Conservation (phyloP, 306 rosid genomes). For the Heteromeles arbutifolia region DNA sequence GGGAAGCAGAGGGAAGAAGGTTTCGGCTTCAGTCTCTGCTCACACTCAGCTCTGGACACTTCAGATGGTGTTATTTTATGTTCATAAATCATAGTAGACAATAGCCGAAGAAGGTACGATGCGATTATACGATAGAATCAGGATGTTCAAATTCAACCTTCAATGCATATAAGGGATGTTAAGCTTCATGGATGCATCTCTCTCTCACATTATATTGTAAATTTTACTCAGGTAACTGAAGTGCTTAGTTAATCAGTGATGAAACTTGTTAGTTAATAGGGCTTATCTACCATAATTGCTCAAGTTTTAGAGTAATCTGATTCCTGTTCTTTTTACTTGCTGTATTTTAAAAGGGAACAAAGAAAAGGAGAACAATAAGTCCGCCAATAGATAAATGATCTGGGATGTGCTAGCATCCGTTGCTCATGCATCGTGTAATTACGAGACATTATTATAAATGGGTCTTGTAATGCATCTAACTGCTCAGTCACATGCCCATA, state of each 20-base stretch:
- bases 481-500: not conserved
- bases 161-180: conserved; percentile 22
- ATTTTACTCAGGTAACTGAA: conserved; percentile 17
- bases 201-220: conserved; percentile 26
- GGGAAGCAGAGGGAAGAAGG: conserved; percentile 83
- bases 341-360: not conserved
- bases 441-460: too few relatives aligned
- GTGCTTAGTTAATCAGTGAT: conserved; percentile 1
- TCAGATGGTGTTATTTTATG: conserved; percentile 20
- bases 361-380: not conserved
- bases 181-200: conserved; percentile 12
- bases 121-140: conserved; percentile 26
- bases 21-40: conserved; percentile 84
- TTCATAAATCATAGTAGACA: conserved; percentile 36
- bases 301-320: not conserved
- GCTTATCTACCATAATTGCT: not conserved
- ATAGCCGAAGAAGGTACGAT: conserved; percentile 40
- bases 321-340: not conserved
- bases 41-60: conserved; percentile 29
- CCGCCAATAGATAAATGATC: not conserved
- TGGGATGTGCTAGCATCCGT: not conserved
- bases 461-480: too few relatives aligned
- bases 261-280: not conserved
- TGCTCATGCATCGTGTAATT: too few relatives aligned
- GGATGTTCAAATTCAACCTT: conserved; percentile 29